Percentiles rank a stretch among this genome's conserved stretches.
These are phyloP conservation scores for Xylaria nigripes DNA, from an alignment of 495 filamentous ascomycete species.

Conservation along the genomic window DNA sequence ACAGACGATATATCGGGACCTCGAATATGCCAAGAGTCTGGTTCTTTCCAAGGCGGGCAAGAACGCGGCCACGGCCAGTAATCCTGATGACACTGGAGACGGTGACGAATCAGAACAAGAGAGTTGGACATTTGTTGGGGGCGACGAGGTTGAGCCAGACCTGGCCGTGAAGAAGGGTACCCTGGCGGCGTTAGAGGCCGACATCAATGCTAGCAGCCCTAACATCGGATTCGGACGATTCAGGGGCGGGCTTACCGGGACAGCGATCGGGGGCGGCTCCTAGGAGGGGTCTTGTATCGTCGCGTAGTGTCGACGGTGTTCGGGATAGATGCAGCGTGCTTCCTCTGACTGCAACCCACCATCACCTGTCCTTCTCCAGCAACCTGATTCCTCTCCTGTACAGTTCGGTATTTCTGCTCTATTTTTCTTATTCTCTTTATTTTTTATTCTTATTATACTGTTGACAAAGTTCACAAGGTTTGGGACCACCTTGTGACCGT, in stretches of 20 bases:
- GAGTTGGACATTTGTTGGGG: slow-evolving; percentile 43
- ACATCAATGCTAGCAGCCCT: neutral
- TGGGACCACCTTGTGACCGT: neutral
- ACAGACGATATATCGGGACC: slow-evolving; percentile 86
- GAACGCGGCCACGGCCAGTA: slow-evolving; percentile 32
- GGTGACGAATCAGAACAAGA: slow-evolving; percentile 38
- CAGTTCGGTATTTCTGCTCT: neutral
- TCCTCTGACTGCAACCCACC: neutral
- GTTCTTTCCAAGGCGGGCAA: slow-evolving; percentile 53
- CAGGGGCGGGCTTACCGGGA: slow-evolving; percentile 4
- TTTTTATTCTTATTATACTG: neutral
- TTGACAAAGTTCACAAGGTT: neutral
- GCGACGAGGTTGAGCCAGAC: slow-evolving; percentile 29
- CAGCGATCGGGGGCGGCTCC: neutral
- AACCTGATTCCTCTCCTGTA: neutral
- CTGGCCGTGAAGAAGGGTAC: slow-evolving; percentile 24
- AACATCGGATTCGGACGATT: slow-evolving; percentile 13
- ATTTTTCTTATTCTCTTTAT: neutral
- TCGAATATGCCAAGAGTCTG: slow-evolving; percentile 88
- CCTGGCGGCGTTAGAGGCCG: slow-evolving; percentile 20
- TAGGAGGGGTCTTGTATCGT: slow-evolving; percentile 5
- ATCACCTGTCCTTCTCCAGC: neutral
- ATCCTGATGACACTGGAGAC: slow-evolving; percentile 19
- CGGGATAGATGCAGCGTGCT: neutral
- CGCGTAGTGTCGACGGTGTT: slow-evolving; percentile 2